Base-by-base conservation (phyloP, 2,329 filamentous ascomycete genomes). In the Biscogniauxia sp. region DNA sequence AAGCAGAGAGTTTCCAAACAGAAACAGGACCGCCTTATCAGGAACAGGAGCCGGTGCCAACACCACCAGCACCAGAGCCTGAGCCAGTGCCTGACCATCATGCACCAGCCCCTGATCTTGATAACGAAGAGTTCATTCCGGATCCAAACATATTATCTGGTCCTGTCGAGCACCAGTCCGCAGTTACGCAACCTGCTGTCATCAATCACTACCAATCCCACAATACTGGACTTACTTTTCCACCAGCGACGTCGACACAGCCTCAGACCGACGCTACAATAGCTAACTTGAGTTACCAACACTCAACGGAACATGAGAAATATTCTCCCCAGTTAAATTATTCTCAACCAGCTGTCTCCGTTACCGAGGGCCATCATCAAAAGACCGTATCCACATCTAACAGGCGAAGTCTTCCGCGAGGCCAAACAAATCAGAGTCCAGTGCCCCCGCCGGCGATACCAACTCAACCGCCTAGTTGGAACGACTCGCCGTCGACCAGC, bases 81-180 rank as follows among this genome's bases (percentile, higher is more conserved):
- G 26, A 19, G 37, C 54, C 55, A 55, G 19, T 20, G 13, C 37
- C 61, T 23, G 49, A 57, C 58, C 59, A 53, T 54, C 51, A 26
- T 17, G 60, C 56, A n/a, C 54, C 63, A 37, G 55, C 59, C 11
- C 61, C 60, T 13, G 69, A 72, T 65, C 62, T 66, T 7, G 71
- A 73, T 17, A 73, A 71, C 53, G 71, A 73, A 32, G 72, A 73
- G 52, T 73, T 73, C 55, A 69, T 72, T 52, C 71, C 71, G n/a
- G 72, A 73, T 58, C 71, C 69, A 20, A 71, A 74, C 23, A 73
- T 73, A 20, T 60, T 73, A 13, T 68, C 70, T 6, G 70, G 64
- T 3, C 62, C 68, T 26, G 60, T 67, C 50, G 70, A 71, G 13
- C 66, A 69, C 51, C 68, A 65, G 19, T 26, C 58, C 23, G 20